Conservation (phyloP, 2,329 filamentous ascomycete species). For the Periconia macrospinosa region DNA sequence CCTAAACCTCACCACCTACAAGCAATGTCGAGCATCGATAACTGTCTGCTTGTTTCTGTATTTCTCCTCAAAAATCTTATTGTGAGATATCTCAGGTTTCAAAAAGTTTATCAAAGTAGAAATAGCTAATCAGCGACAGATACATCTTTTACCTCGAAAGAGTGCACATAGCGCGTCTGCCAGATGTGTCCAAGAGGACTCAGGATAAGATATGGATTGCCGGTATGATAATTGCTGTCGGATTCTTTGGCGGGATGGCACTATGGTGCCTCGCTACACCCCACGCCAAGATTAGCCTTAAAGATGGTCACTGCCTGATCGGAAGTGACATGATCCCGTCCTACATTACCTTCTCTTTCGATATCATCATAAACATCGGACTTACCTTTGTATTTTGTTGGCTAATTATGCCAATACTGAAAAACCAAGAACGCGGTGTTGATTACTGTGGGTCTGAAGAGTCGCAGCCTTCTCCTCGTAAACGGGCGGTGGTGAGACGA, state of each 20-base stretch:
- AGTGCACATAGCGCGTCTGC: neutral
- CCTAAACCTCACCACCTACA: neutral
- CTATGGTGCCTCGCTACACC: neutral
- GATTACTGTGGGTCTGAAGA: neutral
- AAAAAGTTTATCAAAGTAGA: neutral
- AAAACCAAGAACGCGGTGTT: neutral
- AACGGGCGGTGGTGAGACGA: neutral
- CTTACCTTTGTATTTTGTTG: neutral
- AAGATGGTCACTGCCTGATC: neutral
- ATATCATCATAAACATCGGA: neutral
- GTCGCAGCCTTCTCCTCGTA: neutral
- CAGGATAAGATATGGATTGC: neutral
- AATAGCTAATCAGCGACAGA: neutral
- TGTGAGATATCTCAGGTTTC: neutral
- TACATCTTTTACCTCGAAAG: neutral
- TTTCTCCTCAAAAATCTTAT: neutral
- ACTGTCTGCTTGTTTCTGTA: neutral
- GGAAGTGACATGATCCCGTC: neutral
- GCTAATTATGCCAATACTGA: neutral
- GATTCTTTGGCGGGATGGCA: neutral
- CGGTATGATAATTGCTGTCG: neutral
- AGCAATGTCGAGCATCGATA: neutral
- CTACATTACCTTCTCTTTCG: neutral
- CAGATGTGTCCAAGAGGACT: neutral
- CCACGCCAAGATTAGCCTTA: neutral